Conservation (phyloP, 441 rosid genomes). For the Gossypium gossypioides region DNA sequence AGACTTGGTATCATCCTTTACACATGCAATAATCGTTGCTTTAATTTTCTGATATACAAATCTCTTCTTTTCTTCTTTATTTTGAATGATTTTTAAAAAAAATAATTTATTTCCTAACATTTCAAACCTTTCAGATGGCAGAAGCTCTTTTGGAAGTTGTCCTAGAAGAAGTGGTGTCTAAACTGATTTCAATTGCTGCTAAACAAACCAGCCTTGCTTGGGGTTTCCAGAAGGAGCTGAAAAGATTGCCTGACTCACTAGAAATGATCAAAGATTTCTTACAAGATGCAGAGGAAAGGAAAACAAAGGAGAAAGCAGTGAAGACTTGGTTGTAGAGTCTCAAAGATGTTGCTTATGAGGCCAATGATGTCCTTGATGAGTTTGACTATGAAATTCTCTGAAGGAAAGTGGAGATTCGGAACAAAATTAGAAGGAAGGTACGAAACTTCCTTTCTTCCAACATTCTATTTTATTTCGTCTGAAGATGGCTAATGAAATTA, state of each 20-base stretch:
- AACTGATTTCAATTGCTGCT: background rate
- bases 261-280: background rate
- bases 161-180: background rate
- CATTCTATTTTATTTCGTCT: background rate
- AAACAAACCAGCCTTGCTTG: background rate
- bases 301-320: no score
- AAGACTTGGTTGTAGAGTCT: no score
- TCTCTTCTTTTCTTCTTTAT: no score
- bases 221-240: constrained; percentile 2
- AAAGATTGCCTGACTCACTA: background rate
- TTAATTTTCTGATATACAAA: no score
- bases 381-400: constrained; percentile 7
- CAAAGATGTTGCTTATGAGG: no score
- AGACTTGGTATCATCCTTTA: no score
- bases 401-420: background rate
- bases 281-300: no score
- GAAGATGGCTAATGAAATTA: background rate
- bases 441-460: background rate
- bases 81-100: no score
- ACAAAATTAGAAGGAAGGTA: background rate
- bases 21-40: no score
- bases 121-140: background rate
- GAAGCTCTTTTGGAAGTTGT: background rate
- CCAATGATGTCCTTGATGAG: background rate
- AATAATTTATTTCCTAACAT: no score